A percentile compares a stretch with the other conserved stretches of the same genome.
Conservation (phyloP, 1,284 basidiomycete species). For the Ustilago hordei region DNA sequence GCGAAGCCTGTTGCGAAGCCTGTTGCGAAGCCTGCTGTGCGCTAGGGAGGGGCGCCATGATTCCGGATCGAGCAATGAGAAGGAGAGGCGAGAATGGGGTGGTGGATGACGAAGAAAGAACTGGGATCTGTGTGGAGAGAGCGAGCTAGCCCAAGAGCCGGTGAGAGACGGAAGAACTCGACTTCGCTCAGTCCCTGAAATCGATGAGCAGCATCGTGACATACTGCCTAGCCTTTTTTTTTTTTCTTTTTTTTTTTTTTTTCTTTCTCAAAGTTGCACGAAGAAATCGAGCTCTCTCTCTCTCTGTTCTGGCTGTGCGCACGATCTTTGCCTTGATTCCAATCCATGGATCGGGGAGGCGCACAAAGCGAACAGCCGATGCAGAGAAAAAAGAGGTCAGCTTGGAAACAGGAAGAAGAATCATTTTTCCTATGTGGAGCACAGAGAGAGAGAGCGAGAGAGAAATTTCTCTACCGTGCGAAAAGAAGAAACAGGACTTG, state of each 20-base stretch:
- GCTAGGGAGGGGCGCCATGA: slow-evolving; percentile 49
- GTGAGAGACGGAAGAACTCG: slow-evolving; percentile 2
- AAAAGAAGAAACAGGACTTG: slow-evolving; percentile 17
- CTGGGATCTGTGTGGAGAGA: background rate
- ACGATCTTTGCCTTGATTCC: slow-evolving; percentile 5
- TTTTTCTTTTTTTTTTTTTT: slow-evolving; percentile 9
- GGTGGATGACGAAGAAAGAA: slow-evolving; percentile 13
- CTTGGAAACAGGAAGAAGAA: slow-evolving; percentile 7
- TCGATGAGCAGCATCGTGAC: slow-evolving; percentile 13
- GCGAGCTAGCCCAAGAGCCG: background rate
- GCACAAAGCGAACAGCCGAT: slow-evolving; percentile 8
- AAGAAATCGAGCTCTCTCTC: slow-evolving; percentile 25
- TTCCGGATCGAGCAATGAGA: background rate
- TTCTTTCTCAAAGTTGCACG: slow-evolving; percentile 19
- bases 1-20: slow-evolving; percentile 50
- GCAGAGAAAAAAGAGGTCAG: background rate
- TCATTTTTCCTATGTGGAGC: slow-evolving; percentile 12
- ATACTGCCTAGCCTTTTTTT: slow-evolving; percentile 1
- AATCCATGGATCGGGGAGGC: background rate
- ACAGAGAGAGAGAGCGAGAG: background rate
- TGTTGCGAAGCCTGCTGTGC: slow-evolving; percentile 54
- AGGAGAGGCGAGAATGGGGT: background rate
- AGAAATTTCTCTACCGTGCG: slow-evolving; percentile 21
- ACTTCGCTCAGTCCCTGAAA: background rate
- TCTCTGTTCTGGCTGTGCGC: background rate